phyloP scores from a whole-genome alignment of 352 stramenopile genomes.

The Globisporangium yorkense region DNA sequence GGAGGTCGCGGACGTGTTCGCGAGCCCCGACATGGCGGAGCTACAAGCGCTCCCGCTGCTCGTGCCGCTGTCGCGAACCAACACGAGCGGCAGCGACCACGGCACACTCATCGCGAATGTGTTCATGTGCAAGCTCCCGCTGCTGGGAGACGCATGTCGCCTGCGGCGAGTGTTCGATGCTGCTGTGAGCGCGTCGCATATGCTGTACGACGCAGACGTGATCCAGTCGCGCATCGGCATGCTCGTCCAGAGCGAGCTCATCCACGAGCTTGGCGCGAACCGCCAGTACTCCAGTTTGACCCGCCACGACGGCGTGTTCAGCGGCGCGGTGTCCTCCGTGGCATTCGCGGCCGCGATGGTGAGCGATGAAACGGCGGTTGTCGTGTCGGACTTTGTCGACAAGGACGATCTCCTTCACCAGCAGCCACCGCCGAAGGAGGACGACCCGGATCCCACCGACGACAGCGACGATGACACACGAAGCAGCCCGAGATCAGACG shows the following conservation, averaged over 20 bases:
- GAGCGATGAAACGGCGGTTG: slow-evolving; percentile 31
- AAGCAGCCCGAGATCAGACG: slow-evolving; percentile 10
- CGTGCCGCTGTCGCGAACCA: slow-evolving; percentile 40
- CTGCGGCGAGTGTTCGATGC: slow-evolving; percentile 32
- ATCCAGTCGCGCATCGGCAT: slow-evolving; percentile 26
- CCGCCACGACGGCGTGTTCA: slow-evolving; percentile 36
- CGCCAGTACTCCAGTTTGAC: slow-evolving; percentile 34
- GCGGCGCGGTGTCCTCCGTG: slow-evolving; percentile 24
- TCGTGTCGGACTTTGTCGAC: slow-evolving; percentile 40
- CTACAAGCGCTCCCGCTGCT: slow-evolving; percentile 16
- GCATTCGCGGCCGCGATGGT: slow-evolving; percentile 32
- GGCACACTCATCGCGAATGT: slow-evolving; percentile 46
- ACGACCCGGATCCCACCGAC: background rate
- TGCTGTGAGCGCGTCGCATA: slow-evolving; percentile 6
- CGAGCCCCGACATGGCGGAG: slow-evolving; percentile 18
- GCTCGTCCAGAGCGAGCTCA: slow-evolving; percentile 26
- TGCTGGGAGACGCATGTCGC: background rate
- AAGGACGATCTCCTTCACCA: slow-evolving; percentile 24
- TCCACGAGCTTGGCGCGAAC: slow-evolving; percentile 22
- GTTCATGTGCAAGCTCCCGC: slow-evolving; percentile 47
- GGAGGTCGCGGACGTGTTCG: slow-evolving; percentile 34
- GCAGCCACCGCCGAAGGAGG: background rate
- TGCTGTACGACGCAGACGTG: background rate
- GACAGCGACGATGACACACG: slow-evolving; percentile 1
- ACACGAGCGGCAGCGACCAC: slow-evolving; percentile 11